phyloP scores from a whole-genome alignment of 2,329 filamentous ascomycete species.

The Fusarium palustre region DNA sequence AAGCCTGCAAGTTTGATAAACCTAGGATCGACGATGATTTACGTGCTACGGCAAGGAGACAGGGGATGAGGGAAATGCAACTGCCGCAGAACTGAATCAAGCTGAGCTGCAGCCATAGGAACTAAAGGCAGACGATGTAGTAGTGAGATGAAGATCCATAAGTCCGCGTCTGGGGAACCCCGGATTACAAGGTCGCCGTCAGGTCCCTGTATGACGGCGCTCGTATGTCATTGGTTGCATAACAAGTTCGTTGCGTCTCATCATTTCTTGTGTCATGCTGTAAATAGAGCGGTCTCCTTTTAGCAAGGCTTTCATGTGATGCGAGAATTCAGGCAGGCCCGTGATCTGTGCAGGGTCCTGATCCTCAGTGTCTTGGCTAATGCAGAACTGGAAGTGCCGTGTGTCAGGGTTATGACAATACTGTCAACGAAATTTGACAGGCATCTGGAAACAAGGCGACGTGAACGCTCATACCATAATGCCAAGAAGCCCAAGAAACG shows the following conservation, averaged over 20 bases:
- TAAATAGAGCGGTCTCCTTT: neutral
- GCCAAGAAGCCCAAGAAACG: neutral
- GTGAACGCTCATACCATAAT: neutral
- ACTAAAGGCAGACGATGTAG: neutral
- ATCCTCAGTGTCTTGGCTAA: neutral
- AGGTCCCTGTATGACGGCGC: neutral
- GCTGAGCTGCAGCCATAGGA: neutral
- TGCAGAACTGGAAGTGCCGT: neutral
- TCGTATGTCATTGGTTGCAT: neutral
- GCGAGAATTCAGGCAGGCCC: neutral
- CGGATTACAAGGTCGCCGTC: neutral
- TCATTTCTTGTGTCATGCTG: neutral
- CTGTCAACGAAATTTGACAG: neutral
- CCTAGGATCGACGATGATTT: slow-evolving; percentile 6
- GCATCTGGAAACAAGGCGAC: neutral
- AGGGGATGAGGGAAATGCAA: neutral
- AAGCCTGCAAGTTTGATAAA: neutral
- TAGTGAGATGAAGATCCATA: slow-evolving; percentile 21
- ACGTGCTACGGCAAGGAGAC: neutral
- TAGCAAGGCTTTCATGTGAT: neutral
- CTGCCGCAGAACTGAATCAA: slow-evolving; percentile 11
- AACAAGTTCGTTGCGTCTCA: neutral
- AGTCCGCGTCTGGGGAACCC: slow-evolving; percentile 22
- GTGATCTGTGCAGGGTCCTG: neutral
- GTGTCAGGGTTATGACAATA: neutral